Percentiles rank a stretch among this genome's conserved stretches.
phyloP scores from a whole-genome alignment of 257 asterid species.

The Galeopsis tetrahit region DNA sequence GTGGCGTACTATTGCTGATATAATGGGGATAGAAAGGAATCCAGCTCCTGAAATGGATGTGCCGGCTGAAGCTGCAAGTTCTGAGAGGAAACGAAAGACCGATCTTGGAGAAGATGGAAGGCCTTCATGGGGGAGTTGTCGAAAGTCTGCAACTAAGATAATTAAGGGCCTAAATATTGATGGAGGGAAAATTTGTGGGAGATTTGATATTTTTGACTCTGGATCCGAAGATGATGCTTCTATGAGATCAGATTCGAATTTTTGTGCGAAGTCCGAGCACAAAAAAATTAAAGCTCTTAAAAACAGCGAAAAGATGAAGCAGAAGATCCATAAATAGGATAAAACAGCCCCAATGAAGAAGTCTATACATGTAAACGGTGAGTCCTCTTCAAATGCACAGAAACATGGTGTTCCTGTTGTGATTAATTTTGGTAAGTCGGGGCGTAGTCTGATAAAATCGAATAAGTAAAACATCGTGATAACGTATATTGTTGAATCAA shows the following conservation, averaged over 20 bases:
- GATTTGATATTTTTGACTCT: slow-evolving; percentile 39
- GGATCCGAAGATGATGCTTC: slow-evolving; percentile 43
- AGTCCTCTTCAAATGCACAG: slow-evolving; percentile 28
- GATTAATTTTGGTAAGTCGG: slow-evolving; percentile 26
- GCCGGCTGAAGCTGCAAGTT: too few species aligned
- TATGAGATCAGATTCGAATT: slow-evolving; percentile 23
- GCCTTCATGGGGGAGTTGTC: slow-evolving; percentile 25
- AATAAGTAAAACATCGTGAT: too few species aligned
- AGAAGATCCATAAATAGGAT: slow-evolving; percentile 27
- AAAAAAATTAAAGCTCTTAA: slow-evolving; percentile 39
- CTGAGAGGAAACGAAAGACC: too few species aligned
- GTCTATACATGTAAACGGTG: slow-evolving; percentile 18
- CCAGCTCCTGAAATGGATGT: too few species aligned
- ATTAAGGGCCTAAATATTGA: too few species aligned
- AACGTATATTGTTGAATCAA: too few species aligned
- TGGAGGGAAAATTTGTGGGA: slow-evolving; percentile 35
- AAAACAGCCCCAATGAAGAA: slow-evolving; percentile 30
- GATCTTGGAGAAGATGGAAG: slow-evolving; percentile 42
- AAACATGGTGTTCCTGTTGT: slow-evolving; percentile 33
- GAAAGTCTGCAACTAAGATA: slow-evolving; percentile 33
- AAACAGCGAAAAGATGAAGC: slow-evolving; percentile 36
- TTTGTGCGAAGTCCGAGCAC: slow-evolving; percentile 37
- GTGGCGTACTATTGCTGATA: too few species aligned
- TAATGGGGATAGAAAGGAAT: too few species aligned
- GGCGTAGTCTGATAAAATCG: not conserved